phyloP scores from a whole-genome alignment of 768 basidiomycete species.

The Cytidiella melzeri region DNA sequence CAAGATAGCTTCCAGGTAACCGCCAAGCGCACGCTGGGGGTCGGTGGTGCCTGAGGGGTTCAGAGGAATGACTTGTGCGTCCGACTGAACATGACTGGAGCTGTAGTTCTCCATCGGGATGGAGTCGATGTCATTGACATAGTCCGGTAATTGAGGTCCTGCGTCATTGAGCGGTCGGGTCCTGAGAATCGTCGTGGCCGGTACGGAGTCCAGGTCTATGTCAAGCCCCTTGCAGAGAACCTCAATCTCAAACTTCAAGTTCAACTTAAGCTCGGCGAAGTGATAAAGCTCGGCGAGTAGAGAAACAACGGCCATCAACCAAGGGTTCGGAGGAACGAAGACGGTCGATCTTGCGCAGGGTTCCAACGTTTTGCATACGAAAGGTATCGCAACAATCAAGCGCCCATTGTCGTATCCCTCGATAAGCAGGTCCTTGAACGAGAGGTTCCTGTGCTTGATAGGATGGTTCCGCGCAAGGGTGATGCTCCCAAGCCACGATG shows the following conservation, averaged over 20 bases:
- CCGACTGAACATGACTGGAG: conserved; percentile 39
- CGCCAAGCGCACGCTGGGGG: conserved; percentile 58
- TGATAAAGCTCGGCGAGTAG: conserved; percentile 95
- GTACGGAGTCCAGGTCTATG: conserved; percentile 78
- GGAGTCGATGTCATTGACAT: conserved; percentile 74
- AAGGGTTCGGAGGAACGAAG: conserved; percentile 95
- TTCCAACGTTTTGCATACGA: conserved; percentile 95
- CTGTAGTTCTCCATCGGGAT: conserved; percentile 73
- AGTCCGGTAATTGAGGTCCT: conserved; percentile 67
- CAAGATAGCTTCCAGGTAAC: conserved; percentile 80
- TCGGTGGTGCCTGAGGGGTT: conserved; percentile 58
- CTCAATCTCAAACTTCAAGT: conserved; percentile 98
- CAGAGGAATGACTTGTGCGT: conserved; percentile 58
- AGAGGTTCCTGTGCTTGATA: conserved; percentile 87
- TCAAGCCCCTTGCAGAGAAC: conserved; percentile 90
- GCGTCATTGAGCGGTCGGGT: conserved; percentile 63
- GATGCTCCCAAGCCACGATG: conserved; percentile 89
- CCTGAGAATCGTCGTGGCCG: conserved; percentile 78
- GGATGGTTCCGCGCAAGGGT: conserved; percentile 91
- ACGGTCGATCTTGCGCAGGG: conserved; percentile 85
- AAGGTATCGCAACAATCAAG: conserved; percentile 91
- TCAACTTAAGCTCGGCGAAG: conserved; percentile 91
- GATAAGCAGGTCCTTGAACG: conserved; percentile 95
- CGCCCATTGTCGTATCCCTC: conserved; percentile 93
- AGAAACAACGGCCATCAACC: conserved; percentile 94